Conservation (phyloP, 2,329 filamentous ascomycete species). For the Fusarium hostae region DNA sequence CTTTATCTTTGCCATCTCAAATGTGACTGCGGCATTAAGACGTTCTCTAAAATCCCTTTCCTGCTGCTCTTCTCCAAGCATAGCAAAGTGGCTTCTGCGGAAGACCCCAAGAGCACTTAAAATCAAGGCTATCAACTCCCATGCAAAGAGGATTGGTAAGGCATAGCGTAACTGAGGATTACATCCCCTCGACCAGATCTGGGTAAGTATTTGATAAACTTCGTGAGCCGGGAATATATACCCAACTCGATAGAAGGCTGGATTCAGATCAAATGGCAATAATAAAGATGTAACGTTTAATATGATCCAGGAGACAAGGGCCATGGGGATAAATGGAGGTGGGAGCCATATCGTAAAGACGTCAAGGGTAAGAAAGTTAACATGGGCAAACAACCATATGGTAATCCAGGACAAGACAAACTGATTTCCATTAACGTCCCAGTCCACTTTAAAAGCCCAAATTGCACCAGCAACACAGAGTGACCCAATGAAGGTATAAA, state of each 20-base stretch:
- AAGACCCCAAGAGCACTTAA: background rate
- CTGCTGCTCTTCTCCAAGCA: background rate
- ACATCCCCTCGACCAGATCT: background rate
- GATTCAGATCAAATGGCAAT: background rate
- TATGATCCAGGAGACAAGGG: slow-evolving; percentile 32
- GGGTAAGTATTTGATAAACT: background rate
- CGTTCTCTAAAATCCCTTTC: background rate
- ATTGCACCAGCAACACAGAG: background rate
- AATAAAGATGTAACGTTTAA: slow-evolving; percentile 25
- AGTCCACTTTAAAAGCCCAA: background rate
- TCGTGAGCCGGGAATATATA: background rate
- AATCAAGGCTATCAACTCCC: background rate
- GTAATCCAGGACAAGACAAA: slow-evolving; percentile 34
- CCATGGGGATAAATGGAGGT: slow-evolving; percentile 34
- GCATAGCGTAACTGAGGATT: background rate
- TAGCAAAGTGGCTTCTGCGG: background rate
- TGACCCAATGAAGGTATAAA: background rate
- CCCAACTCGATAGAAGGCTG: background rate
- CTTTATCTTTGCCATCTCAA: background rate
- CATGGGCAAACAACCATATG: slow-evolving; percentile 36
- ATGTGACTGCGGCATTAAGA: background rate
- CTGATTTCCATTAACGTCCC: slow-evolving; percentile 16
- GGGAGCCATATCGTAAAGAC: slow-evolving; percentile 41
- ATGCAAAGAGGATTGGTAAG: background rate
- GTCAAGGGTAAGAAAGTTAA: slow-evolving; percentile 36